These are phyloP conservation scores for Scolecobasidium constrictum DNA, from an alignment of 2,329 filamentous ascomycete genomes.

Conservation along the genomic window DNA sequence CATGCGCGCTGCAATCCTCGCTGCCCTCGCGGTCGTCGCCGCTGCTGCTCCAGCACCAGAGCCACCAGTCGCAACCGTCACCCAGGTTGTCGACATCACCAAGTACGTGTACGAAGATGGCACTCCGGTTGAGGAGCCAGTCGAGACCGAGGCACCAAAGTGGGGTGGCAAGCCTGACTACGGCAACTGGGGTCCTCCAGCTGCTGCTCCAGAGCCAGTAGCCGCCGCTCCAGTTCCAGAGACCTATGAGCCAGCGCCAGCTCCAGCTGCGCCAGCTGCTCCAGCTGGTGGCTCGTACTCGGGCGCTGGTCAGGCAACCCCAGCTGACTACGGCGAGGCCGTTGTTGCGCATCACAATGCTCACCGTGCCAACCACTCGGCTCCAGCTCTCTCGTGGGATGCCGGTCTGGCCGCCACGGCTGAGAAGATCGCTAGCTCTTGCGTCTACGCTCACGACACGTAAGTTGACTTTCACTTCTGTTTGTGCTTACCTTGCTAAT, in stretches of 20 bases:
- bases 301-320: neutral
- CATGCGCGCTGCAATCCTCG: constrained; percentile 9
- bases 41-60: constrained; percentile 1
- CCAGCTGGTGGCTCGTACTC: neutral
- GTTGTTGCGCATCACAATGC: constrained; percentile 63
- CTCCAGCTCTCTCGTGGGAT: constrained; percentile 54
- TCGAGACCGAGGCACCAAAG: neutral
- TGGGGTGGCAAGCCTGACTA: neutral
- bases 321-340: neutral
- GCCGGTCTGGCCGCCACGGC: constrained; percentile 53
- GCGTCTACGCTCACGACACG: constrained; percentile 67
- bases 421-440: constrained; percentile 49
- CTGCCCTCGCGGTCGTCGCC: constrained; percentile 8
- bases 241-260: too few species aligned
- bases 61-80: constrained; percentile 7
- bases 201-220: neutral
- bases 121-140: neutral
- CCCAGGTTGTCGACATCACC: constrained; percentile 8
- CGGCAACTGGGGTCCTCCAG: neutral
- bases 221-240: neutral
- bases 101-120: constrained; percentile 6
- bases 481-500: constrained; percentile 10
- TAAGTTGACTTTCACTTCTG: constrained; percentile 35
- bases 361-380: constrained; percentile 75
- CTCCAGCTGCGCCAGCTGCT: constrained; percentile 2